These are phyloP conservation scores for Bifiguratus adelaidae DNA, from an alignment of 192 early-diverging fungal species.

Conservation along the genomic window DNA sequence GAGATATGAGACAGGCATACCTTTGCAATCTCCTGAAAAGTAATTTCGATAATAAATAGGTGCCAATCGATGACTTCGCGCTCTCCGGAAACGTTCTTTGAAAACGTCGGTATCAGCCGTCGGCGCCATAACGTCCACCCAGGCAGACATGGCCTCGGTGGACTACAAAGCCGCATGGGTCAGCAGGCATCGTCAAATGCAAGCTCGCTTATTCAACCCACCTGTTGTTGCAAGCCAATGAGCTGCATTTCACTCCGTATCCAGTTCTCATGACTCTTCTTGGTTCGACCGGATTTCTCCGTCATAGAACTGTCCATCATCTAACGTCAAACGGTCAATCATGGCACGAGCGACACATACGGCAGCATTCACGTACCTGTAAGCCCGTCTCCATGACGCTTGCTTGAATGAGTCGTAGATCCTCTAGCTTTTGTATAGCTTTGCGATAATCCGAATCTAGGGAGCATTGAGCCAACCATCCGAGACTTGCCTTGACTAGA, in stretches of 20 bases:
- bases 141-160: not conserved
- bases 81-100: not conserved
- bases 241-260: not conserved
- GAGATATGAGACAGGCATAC: conserved; percentile 1
- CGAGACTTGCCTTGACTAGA: not conserved
- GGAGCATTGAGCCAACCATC: not conserved
- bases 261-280: not conserved
- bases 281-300: not conserved
- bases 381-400: not conserved
- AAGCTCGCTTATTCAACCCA: not conserved
- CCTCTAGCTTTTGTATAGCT: not conserved
- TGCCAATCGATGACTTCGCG: not conserved
- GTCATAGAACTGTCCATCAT: conserved; percentile 3
- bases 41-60: conserved; percentile 19
- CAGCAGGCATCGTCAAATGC: not conserved
- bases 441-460: not conserved
- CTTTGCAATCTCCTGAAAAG: conserved; percentile 16
- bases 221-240: not conserved
- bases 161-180: not conserved
- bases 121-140: not conserved
- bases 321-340: too few species aligned
- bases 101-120: conserved; percentile 3
- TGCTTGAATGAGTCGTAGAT: not conserved
- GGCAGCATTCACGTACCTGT: not conserved
- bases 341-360: too few species aligned